Evolutionary conservation across 2,329 filamentous ascomycete species (phyloP), one percentile per base, ranked within the genome.

Genomic region (Paecilomyces variotii): DNA sequence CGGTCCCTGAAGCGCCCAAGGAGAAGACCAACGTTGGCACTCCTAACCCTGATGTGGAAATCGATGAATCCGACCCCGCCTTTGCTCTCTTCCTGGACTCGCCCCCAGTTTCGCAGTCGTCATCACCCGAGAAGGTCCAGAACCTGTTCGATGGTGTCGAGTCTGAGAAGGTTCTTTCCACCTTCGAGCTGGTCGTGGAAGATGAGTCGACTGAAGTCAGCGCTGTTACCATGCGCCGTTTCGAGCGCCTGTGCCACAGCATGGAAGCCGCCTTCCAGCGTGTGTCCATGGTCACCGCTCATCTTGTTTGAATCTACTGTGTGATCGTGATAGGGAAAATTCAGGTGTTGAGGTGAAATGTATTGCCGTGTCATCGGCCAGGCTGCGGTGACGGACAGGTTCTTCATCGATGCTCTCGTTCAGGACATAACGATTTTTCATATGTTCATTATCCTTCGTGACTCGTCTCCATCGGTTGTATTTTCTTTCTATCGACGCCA

Each of bases 171-270:
- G 75, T 81, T 2, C 76, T 85, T 54, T 76, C 83, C 12, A 80
- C 83, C 54, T 84, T 83, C 65, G 83, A 88, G 63, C 80, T 91
- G n/a, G 76, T 89, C 30, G 82, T 88, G 57, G 78, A 70, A 49
- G 61, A 65, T 6, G 60, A 56, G 14, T 59, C 64, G 10, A 60
- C 57, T 19, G 67, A 71, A 9, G 59, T 66, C 12, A 65, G 61
- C 53, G 62, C 66, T 27, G 63, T 65, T 11, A 63, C 68, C n/a
- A 63, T 70, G 59, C 67, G 61, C 55, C 70, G 68, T 2, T 73
- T 78, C 59, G 67, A 70, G 59, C 64, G 66, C 12, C 64, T 78
- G 24, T 76, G 74, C 60, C 60, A 69, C 53, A 76, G 67, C 58
- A 75, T 78, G 60, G 74, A 78, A 58, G 72, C 69, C n/a, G 68